These are phyloP conservation scores for Penicillium sp. DNA, from an alignment of 2,329 filamentous ascomycete species.

Conservation along the genomic window DNA sequence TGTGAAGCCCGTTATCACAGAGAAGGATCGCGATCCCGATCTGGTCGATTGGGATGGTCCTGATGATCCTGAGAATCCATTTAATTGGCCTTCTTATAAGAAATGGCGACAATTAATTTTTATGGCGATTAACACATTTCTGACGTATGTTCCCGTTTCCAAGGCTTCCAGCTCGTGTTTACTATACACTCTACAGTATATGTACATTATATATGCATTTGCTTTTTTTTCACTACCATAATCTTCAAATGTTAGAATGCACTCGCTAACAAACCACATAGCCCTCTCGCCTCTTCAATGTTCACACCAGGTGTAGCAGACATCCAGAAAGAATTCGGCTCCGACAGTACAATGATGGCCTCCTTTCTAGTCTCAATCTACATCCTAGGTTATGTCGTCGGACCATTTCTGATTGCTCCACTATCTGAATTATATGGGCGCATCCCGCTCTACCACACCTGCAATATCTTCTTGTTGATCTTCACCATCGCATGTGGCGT, in stretches of 20 bases:
- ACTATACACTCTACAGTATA: background rate
- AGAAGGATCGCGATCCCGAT: background rate
- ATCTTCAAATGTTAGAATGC: no score
- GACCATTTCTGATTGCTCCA: slow-evolving; percentile 59
- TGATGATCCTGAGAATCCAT: slow-evolving; percentile 33
- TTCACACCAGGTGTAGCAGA: slow-evolving; percentile 44
- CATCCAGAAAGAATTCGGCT: slow-evolving; percentile 51
- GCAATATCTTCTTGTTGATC: slow-evolving; percentile 59
- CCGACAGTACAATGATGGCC: slow-evolving; percentile 44
- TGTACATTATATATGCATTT: background rate
- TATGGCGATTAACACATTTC: slow-evolving; percentile 25
- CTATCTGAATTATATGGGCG: slow-evolving; percentile 66
- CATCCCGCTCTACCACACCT: slow-evolving; percentile 54
- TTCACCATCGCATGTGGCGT: slow-evolving; percentile 67
- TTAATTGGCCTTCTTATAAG: slow-evolving; percentile 32
- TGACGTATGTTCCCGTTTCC: slow-evolving; percentile 18
- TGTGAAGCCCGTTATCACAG: background rate
- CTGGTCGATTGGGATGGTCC: slow-evolving; percentile 24
- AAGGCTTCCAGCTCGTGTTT: background rate
- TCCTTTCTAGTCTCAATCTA: slow-evolving; percentile 63
- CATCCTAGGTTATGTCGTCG: slow-evolving; percentile 59
- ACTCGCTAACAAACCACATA: slow-evolving; percentile 3
- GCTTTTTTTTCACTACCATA: background rate
- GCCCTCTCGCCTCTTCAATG: slow-evolving; percentile 45
- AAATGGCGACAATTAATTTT: slow-evolving; percentile 22